Conservation (phyloP, 2,329 filamentous ascomycete genomes). For the Xylariaceae sp. region DNA sequence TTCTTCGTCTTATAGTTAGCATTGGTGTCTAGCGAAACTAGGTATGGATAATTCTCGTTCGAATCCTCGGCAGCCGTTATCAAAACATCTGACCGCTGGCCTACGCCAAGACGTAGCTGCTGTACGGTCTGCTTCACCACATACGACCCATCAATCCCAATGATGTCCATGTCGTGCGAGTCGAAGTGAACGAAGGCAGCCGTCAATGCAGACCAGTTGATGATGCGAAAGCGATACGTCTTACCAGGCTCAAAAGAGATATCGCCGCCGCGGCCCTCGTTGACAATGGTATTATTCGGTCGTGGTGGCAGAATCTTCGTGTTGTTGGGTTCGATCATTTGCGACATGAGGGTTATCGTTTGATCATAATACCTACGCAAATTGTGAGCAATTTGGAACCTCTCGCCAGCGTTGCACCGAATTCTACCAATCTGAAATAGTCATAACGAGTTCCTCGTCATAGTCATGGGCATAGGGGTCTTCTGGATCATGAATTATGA, state of each 20-base stretch:
- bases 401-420: constrained; percentile 41
- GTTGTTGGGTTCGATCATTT: constrained; percentile 47
- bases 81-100: constrained; percentile 52
- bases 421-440: constrained; percentile 58
- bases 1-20: constrained; percentile 41
- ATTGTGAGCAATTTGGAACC: constrained; percentile 42
- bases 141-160: constrained; percentile 48
- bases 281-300: constrained; percentile 46
- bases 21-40: constrained; percentile 49
- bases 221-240: constrained; percentile 51
- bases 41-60: constrained; percentile 47
- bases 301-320: constrained; percentile 44
- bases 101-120: constrained; percentile 46
- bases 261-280: constrained; percentile 44
- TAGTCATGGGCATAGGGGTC: constrained; percentile 56
- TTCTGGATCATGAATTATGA: constrained; percentile 62
- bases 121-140: constrained; percentile 40
- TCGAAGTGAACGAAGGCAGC: constrained; percentile 49
- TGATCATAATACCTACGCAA: constrained; percentile 46
- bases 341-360: constrained; percentile 40
- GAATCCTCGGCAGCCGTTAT: constrained; percentile 42
- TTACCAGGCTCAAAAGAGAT: constrained; percentile 45
- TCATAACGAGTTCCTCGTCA: constrained; percentile 62
- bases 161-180: constrained; percentile 48
- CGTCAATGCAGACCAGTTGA: constrained; percentile 49